Evolutionary conservation across 2,329 filamentous ascomycete species (phyloP), one percentile per base, ranked within the genome.

Genomic region (Sporothrix humicola): DNA sequence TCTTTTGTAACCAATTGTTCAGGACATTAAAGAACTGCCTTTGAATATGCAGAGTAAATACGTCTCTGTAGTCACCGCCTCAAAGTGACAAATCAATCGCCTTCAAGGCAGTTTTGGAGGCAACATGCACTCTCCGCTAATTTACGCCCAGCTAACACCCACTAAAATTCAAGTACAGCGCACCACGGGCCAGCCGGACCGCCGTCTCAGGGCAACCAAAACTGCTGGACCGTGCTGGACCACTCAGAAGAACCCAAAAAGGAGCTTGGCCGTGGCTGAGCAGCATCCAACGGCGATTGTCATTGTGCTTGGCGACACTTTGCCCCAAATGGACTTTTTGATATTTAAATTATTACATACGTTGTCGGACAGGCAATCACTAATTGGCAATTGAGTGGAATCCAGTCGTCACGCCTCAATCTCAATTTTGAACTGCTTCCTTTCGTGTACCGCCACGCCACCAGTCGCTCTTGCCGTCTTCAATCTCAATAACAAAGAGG

Each of bases 231-330:
- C 12, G 4, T 7, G 7, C 31, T 37, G 7, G 31, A 37, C 37
- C 58, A 63, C 31, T 20, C 3, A 44, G 17, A 37, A 37, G 31
- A 59, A 26, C 37, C 23, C 12, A 15, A 42, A 13, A 50, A 5
- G 65, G 46, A 13, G 65, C 65, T 68, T 68, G 65, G 65, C 46
- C 46, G 65, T 68, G 65, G 65, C 65, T 68, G 65, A 68, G 65
- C 63, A 68, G 15, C 61, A 66, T 48, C 63, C 1, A 37, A n/a
- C 20, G n/a, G 10, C 42, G n/a, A 65, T 63, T 63, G 2, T 42
- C 31, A 26, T 63, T 63, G 4, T 37, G 46, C 65, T 68, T 52
- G 46, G 65, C 65, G 26, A 68, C 65, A 52, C 65, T 50, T 66
- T 50, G 44, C 63, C 44, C 20, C 20, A 50, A 31, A 26, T 20